Percentiles rank a stretch among this genome's conserved stretches.
Conservation (phyloP, 1,284 basidiomycete genomes). For the Golubevia sp. region DNA sequence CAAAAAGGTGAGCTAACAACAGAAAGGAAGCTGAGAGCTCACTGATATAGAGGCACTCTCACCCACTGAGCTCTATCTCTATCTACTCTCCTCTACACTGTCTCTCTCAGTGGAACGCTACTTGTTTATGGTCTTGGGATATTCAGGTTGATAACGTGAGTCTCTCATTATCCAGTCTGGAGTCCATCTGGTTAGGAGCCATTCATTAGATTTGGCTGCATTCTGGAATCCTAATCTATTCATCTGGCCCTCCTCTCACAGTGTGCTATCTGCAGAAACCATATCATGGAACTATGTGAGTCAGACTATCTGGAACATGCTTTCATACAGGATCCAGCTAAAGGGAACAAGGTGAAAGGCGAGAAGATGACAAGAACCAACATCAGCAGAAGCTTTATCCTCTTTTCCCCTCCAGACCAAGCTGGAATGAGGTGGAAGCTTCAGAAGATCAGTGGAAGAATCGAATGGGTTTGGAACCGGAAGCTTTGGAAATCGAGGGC, state of each 20-base stretch:
- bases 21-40: not conserved
- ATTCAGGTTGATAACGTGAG: conserved; percentile 60
- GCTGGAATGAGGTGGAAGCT: too few species aligned
- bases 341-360: too few species aligned
- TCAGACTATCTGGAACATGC: too few species aligned
- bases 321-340: too few species aligned
- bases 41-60: not conserved
- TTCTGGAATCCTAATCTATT: too few species aligned
- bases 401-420: conserved; percentile 1
- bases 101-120: conserved; percentile 52
- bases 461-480: too few species aligned
- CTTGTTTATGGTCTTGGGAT: conserved; percentile 60
- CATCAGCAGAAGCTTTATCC: not conserved
- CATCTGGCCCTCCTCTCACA: conserved; percentile 8
- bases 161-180: too few species aligned
- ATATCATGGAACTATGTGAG: conserved; percentile 61
- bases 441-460: too few species aligned
- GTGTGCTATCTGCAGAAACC: conserved; percentile 61
- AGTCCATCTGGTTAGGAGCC: too few species aligned
- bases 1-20: conserved; percentile 41
- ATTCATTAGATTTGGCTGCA: too few species aligned
- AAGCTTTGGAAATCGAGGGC: too few species aligned
- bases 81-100: conserved; percentile 3
- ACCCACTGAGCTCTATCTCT: not conserved
- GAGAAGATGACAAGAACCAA: too few species aligned